These are phyloP conservation scores for Melanogaster broomeanus DNA, from an alignment of 768 basidiomycete species.

Conservation along the genomic window DNA sequence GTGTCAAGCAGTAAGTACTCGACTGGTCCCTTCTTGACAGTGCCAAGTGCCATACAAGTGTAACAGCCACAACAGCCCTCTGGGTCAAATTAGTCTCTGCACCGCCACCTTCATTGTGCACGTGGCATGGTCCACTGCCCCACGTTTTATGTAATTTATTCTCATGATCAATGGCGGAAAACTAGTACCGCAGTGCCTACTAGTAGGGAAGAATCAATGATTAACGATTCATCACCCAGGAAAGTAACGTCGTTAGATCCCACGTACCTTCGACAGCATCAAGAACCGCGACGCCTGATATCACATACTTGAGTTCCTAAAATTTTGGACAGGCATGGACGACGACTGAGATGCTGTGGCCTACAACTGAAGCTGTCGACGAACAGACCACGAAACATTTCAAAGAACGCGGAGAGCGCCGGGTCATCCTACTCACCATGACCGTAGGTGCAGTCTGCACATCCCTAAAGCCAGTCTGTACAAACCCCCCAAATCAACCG, in stretches of 20 bases:
- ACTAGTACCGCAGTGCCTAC: conserved; percentile 89
- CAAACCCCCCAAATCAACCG: conserved; percentile 69
- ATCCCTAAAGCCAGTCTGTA: conserved; percentile 71
- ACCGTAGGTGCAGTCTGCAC: conserved; percentile 65
- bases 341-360: conserved; percentile 92
- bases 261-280: conserved; percentile 87
- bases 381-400: not conserved
- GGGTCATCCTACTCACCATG: conserved; percentile 52
- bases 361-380: conserved; percentile 70
- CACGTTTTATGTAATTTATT: too few species aligned
- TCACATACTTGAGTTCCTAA: conserved; percentile 63
- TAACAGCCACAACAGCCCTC: too few species aligned
- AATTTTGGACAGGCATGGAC: conserved; percentile 69
- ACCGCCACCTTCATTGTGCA: too few species aligned
- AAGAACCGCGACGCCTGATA: conserved; percentile 78
- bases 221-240: not conserved
- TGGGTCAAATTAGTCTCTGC: too few species aligned
- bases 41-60: too few species aligned
- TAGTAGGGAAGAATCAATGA: not conserved
- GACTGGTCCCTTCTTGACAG: too few species aligned
- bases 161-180: too few species aligned
- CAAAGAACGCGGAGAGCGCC: not conserved
- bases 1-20: too few species aligned
- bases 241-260: not conserved
- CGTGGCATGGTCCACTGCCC: too few species aligned